Evolutionary conservation across 495 filamentous ascomycete species (phyloP).

Genomic region (Lasiosphaeria ovina): DNA sequence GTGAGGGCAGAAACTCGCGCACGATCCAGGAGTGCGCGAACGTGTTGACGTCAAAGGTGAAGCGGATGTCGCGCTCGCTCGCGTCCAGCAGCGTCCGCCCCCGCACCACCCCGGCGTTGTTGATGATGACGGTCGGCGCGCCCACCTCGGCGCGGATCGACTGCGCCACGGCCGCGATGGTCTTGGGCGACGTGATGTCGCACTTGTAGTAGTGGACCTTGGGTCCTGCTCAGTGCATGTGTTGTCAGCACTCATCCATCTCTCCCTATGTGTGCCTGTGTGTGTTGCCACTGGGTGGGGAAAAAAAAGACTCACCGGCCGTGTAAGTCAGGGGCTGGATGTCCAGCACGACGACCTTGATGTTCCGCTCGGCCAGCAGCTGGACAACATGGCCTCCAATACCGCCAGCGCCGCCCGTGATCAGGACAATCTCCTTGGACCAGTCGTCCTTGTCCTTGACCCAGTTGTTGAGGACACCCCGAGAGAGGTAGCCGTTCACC

Average conservation of each 20-base stretch:
- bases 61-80: constrained; percentile 54
- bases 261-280: not conserved
- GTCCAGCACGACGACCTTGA: constrained; percentile 70
- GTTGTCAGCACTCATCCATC: not conserved
- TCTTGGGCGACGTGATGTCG: constrained; percentile 57
- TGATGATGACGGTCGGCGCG: constrained; percentile 67
- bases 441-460: constrained; percentile 62
- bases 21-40: constrained; percentile 64
- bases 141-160: constrained; percentile 57
- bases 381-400: constrained; percentile 63
- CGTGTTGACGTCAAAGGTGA: constrained; percentile 72
- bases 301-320: constrained; percentile 42
- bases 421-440: constrained; percentile 64
- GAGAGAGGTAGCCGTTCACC: constrained; percentile 51
- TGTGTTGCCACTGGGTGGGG: not conserved
- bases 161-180: constrained; percentile 46
- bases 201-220: constrained; percentile 62
- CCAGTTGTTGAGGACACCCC: constrained; percentile 60
- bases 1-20: constrained; percentile 65
- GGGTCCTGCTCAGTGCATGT: constrained; percentile 31
- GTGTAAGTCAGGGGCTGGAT: constrained; percentile 58
- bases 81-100: constrained; percentile 59
- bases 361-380: constrained; percentile 54
- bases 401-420: constrained; percentile 69
- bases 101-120: constrained; percentile 69